phyloP scores from a whole-genome alignment of 768 basidiomycete genomes.

The Clitopilus hobsonii region DNA sequence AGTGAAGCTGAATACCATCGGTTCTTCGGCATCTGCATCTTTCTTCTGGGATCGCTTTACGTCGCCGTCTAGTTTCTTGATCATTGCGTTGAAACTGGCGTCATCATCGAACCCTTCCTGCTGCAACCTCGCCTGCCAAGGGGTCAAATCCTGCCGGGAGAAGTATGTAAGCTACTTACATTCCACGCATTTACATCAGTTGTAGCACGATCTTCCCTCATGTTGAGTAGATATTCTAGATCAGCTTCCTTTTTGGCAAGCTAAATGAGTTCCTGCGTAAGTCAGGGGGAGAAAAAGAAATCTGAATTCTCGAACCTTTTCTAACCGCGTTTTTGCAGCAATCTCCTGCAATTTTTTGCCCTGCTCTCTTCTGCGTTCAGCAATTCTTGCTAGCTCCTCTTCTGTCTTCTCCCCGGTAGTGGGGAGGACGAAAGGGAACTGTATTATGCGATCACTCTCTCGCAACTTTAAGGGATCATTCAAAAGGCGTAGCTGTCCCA shows the following conservation, averaged over 20 bases:
- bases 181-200: slow-evolving; percentile 75
- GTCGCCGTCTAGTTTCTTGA: slow-evolving; percentile 82
- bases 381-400: slow-evolving; percentile 75
- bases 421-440: slow-evolving; percentile 77
- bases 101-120: slow-evolving; percentile 77
- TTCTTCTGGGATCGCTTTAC: slow-evolving; percentile 78
- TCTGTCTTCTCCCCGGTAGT: slow-evolving; percentile 82
- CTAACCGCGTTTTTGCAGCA: slow-evolving; percentile 76
- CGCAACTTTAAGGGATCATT: slow-evolving; percentile 63
- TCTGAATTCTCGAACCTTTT: slow-evolving; percentile 55
- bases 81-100: slow-evolving; percentile 68
- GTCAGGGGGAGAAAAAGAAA: neutral
- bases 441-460: slow-evolving; percentile 65
- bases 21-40: slow-evolving; percentile 72
- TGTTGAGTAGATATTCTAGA: slow-evolving; percentile 53
- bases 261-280: slow-evolving; percentile 26
- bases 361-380: slow-evolving; percentile 82
- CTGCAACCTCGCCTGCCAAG: slow-evolving; percentile 48
- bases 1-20: too few relatives aligned
- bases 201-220: slow-evolving; percentile 58
- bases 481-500: slow-evolving; percentile 58
- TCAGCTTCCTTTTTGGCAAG: slow-evolving; percentile 74
- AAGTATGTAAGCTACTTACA: slow-evolving; percentile 30
- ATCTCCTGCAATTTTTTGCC: slow-evolving; percentile 88
- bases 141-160: slow-evolving; percentile 1